Conservation (phyloP, 306 rosid species). For the Malus orientalis region DNA sequence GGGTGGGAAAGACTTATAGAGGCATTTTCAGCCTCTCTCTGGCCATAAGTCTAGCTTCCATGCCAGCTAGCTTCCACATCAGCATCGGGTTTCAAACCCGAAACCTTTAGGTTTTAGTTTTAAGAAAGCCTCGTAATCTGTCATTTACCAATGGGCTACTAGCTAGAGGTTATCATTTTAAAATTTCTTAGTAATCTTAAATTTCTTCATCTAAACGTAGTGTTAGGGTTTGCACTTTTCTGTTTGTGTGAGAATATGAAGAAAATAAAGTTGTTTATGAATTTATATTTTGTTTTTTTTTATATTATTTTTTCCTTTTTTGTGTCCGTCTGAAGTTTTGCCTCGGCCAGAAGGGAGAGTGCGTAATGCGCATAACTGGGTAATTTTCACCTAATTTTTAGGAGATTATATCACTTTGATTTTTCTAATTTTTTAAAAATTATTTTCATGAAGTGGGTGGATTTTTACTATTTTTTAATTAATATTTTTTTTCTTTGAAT, state of each 20-base stretch:
- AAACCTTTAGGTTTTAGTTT: too few species aligned
- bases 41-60: too few species aligned
- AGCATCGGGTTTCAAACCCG: too few species aligned
- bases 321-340: background rate
- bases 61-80: too few species aligned
- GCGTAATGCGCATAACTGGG: background rate
- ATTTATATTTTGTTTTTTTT: background rate
- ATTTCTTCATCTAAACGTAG: too few species aligned
- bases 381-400: background rate
- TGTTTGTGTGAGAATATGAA: constrained; percentile 16
- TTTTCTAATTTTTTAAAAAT: background rate
- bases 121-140: too few species aligned
- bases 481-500: background rate
- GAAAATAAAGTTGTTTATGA: background rate
- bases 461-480: background rate
- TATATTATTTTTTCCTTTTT: background rate
- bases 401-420: background rate
- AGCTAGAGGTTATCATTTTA: too few species aligned
- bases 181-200: too few species aligned
- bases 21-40: too few species aligned
- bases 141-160: too few species aligned
- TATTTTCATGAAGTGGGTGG: background rate
- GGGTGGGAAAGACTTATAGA: too few species aligned
- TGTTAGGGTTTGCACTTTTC: constrained; percentile 3
- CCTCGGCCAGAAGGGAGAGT: background rate